Evolutionary conservation across 306 rosid genomes (phyloP).

Genomic region (Ziziphus jujuba): DNA sequence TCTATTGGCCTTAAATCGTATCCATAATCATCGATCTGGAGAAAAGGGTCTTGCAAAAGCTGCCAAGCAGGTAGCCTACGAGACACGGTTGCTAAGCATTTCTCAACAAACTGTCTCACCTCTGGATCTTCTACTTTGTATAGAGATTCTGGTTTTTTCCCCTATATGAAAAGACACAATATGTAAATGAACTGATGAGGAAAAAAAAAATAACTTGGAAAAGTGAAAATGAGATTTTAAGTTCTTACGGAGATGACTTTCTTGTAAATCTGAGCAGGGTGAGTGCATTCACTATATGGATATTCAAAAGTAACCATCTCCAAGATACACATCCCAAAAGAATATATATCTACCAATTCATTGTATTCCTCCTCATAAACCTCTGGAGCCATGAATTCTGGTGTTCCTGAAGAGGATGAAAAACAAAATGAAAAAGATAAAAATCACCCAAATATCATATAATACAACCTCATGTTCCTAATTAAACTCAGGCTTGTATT

Average conservation of each 20-base stretch:
- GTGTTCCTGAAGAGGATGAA: slow-evolving; percentile 72
- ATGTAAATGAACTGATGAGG: slow-evolving; percentile 11
- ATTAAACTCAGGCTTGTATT: neutral
- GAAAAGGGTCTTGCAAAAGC: slow-evolving; percentile 86
- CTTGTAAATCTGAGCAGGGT: slow-evolving; percentile 96
- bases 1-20: slow-evolving; percentile 43
- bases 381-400: slow-evolving; percentile 99
- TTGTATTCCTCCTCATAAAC: slow-evolving; percentile 94
- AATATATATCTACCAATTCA: slow-evolving; percentile 89
- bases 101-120: slow-evolving; percentile 75
- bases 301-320: slow-evolving; percentile 98
- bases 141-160: slow-evolving; percentile 80
- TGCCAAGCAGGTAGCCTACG: slow-evolving; percentile 79
- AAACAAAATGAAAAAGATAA: slow-evolving; percentile 4
- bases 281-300: slow-evolving; percentile 93
- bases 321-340: slow-evolving; percentile 96
- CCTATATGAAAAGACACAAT: slow-evolving; percentile 46
- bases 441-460: neutral
- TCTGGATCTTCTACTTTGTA: slow-evolving; percentile 73
- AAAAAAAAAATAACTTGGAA: slow-evolving; percentile 13
- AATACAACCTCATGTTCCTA: too few relatives aligned
- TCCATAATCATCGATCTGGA: slow-evolving; percentile 66
- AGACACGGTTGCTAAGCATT: slow-evolving; percentile 81
- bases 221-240: slow-evolving; percentile 3
- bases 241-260: slow-evolving; percentile 79